A percentile compares a stretch with the other conserved stretches of the same genome.
Conservation (phyloP, 805 yeast genomes). For the Monosporozyma yasuniensis region DNA sequence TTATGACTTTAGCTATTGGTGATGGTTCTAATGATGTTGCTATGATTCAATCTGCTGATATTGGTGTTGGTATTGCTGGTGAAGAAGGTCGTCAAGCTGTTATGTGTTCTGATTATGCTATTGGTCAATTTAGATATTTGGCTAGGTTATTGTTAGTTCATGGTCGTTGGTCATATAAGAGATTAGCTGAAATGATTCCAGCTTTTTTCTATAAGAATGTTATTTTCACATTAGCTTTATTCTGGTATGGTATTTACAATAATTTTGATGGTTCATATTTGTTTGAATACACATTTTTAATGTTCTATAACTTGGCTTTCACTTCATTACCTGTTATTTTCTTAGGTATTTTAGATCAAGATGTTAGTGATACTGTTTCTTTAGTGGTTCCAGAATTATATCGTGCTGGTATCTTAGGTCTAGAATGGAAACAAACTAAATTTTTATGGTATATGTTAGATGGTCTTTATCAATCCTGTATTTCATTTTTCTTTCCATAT, state of each 20-base stretch:
- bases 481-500: constrained; percentile 69
- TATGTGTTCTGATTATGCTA: constrained; percentile 80
- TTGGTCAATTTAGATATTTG: constrained; percentile 72
- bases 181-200: constrained; percentile 78
- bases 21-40: constrained; percentile 89
- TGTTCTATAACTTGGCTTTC: constrained; percentile 75
- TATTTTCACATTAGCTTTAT: constrained; percentile 60
- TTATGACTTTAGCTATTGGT: constrained; percentile 81
- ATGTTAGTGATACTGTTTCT: constrained; percentile 61
- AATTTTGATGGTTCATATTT: constrained; percentile 74
- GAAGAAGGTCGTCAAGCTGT: constrained; percentile 88
- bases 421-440: constrained; percentile 61
- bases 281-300: constrained; percentile 68
- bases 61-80: constrained; percentile 86
- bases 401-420: constrained; percentile 59
- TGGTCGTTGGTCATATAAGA: constrained; percentile 81
- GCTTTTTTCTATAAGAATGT: constrained; percentile 73
- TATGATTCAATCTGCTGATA: constrained; percentile 82
- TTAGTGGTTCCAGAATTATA: constrained; percentile 68
- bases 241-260: constrained; percentile 71
- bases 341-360: constrained; percentile 74
- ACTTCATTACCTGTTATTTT: constrained; percentile 76
- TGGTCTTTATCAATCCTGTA: constrained; percentile 65
- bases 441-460: constrained; percentile 69
- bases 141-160: constrained; percentile 61